Conservation (phyloP, 192 early-diverging fungal genomes). For the Oehlia diaphana region DNA sequence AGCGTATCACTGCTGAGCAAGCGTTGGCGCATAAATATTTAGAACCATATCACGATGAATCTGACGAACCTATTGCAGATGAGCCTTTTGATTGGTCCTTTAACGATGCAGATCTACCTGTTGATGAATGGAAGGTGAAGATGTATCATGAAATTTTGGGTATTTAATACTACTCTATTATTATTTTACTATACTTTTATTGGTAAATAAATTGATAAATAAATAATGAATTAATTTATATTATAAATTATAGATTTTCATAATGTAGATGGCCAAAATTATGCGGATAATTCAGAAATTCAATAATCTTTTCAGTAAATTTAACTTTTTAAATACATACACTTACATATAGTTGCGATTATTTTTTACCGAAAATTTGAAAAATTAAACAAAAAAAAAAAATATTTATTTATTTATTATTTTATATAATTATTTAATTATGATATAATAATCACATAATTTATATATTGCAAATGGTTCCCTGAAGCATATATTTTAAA, state of each 20-base stretch:
- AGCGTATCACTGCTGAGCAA: constrained; percentile 84
- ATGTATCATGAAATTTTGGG: constrained; percentile 83
- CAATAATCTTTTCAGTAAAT: too few species aligned
- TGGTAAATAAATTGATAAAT: not conserved
- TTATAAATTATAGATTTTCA: constrained; percentile 15
- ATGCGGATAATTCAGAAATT: not conserved
- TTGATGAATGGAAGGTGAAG: constrained; percentile 88
- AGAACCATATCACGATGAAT: constrained; percentile 87
- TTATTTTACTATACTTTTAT: not conserved
- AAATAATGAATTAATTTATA: not conserved
- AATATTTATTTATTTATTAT: too few species aligned
- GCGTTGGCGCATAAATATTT: constrained; percentile 89
- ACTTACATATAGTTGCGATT: too few species aligned
- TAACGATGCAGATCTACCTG: constrained; percentile 85
- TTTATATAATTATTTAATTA: too few species aligned
- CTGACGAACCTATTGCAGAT: constrained; percentile 81
- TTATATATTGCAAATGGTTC: too few species aligned
- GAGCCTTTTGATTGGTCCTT: constrained; percentile 94
- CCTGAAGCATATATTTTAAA: too few species aligned
- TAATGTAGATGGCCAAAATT: constrained; percentile 19
- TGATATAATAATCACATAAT: too few species aligned
- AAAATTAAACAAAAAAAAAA: not conserved
- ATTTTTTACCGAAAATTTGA: too few species aligned
- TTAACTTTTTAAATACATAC: too few species aligned
- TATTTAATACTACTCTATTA: not conserved